phyloP scores from a whole-genome alignment of 2,329 filamentous ascomycete genomes.

The Fusarium penzigii region DNA sequence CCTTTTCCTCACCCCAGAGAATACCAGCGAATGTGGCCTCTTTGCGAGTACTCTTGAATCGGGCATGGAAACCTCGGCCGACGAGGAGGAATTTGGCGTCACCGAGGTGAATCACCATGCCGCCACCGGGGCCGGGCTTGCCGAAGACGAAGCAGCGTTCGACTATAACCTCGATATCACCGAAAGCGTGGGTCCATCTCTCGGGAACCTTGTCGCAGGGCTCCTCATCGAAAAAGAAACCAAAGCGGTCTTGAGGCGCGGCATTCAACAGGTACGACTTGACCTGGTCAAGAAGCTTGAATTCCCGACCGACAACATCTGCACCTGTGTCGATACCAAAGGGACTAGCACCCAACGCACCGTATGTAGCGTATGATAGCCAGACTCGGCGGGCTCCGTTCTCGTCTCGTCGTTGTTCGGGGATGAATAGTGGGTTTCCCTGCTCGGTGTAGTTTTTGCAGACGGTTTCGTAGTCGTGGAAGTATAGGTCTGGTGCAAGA shows the following conservation, averaged over 20 bases:
- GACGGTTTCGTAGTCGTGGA: slow-evolving; percentile 46
- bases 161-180: slow-evolving; percentile 37
- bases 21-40: slow-evolving; percentile 41
- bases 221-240: slow-evolving; percentile 41
- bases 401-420: slow-evolving; percentile 52
- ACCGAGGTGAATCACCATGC: slow-evolving; percentile 41
- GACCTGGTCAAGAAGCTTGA: slow-evolving; percentile 33
- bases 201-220: slow-evolving; percentile 23
- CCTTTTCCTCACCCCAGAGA: slow-evolving; percentile 38
- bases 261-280: slow-evolving; percentile 31
- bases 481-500: slow-evolving; percentile 49
- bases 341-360: slow-evolving; percentile 39
- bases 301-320: slow-evolving; percentile 32
- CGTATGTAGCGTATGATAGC: slow-evolving; percentile 42
- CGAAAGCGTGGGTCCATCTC: slow-evolving; percentile 31
- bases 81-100: slow-evolving; percentile 37
- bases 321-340: slow-evolving; percentile 43
- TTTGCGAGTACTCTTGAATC: slow-evolving; percentile 32
- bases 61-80: slow-evolving; percentile 41
- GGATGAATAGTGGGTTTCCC: slow-evolving; percentile 50
- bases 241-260: slow-evolving; percentile 34
- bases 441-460: slow-evolving; percentile 46
- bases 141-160: slow-evolving; percentile 43
- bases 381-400: slow-evolving; percentile 44
- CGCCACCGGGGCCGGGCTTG: slow-evolving; percentile 38